Conservation (phyloP, 2,329 filamentous ascomycete species). For the Monilinia fructicola region DNA sequence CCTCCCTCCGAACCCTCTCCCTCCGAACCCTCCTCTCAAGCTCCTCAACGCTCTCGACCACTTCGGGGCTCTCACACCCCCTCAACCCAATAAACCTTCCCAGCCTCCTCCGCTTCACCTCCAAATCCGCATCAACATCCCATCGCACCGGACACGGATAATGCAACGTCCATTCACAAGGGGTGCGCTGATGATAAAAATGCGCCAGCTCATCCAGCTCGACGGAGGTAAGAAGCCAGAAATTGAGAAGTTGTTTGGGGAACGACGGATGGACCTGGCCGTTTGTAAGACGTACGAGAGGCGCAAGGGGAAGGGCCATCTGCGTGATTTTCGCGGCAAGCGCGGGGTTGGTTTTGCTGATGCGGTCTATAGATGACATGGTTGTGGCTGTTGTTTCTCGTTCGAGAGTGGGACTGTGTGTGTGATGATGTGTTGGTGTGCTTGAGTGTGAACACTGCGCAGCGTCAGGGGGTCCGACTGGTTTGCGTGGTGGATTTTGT, state of each 20-base stretch:
- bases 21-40: constrained; percentile 45
- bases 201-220: constrained; percentile 68
- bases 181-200: constrained; percentile 71
- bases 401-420: background rate
- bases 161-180: constrained; percentile 52
- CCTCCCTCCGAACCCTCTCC: constrained; percentile 42
- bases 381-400: background rate
- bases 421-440: background rate
- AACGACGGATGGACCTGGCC: constrained; percentile 65
- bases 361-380: constrained; percentile 9
- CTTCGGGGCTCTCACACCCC: constrained; percentile 57
- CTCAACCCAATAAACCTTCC: constrained; percentile 72
- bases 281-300: constrained; percentile 63
- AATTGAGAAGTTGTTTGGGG: constrained; percentile 65
- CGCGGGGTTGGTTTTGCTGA: constrained; percentile 45
- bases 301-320: constrained; percentile 64
- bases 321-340: constrained; percentile 62
- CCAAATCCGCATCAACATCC: constrained; percentile 52
- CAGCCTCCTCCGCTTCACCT: constrained; percentile 68
- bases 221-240: constrained; percentile 70
- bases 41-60: constrained; percentile 31
- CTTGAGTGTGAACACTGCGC: background rate
- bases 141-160: constrained; percentile 72
- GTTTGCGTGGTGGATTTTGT: background rate
- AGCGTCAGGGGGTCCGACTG: background rate